A percentile compares a stretch with the other conserved stretches of the same genome.
phyloP scores from a whole-genome alignment of 179 eudicot species.

The Camellia oleifera region DNA sequence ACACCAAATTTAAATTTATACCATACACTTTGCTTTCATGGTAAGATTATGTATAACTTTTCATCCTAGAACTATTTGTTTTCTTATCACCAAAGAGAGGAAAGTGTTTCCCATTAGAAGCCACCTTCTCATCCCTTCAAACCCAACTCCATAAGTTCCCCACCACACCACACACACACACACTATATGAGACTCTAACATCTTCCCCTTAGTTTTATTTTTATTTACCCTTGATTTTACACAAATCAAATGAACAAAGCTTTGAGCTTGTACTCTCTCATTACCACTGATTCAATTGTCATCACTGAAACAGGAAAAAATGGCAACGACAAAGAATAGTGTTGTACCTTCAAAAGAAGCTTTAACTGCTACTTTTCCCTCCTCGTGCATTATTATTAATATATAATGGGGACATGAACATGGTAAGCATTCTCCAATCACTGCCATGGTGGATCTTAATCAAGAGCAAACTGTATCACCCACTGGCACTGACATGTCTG shows the following conservation, averaged over 20 bases:
- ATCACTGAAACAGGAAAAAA: background rate
- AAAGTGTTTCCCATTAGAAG: background rate
- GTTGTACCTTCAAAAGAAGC: too few relatives aligned
- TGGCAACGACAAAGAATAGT: background rate
- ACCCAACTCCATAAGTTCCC: background rate
- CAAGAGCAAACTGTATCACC: conserved; percentile 29
- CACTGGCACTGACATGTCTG: conserved; percentile 37
- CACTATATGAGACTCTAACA: background rate
- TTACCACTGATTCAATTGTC: background rate
- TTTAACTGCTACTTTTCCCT: conserved; percentile 9
- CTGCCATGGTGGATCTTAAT: conserved; percentile 44
- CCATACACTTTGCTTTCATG: too few relatives aligned
- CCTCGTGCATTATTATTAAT: background rate
- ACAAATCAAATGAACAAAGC: background rate
- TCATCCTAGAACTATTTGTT: background rate
- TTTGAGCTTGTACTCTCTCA: conserved; percentile 11
- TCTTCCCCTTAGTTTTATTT: background rate
- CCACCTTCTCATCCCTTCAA: conserved; percentile 8
- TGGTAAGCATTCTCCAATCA: conserved; percentile 29
- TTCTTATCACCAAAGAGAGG: background rate
- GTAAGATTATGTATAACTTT: too few relatives aligned
- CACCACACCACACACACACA: background rate
- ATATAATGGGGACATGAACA: conserved; percentile 31
- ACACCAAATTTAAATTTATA: too few relatives aligned
- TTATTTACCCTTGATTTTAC: background rate